Percentiles rank a stretch among this genome's conserved stretches.
These are phyloP conservation scores for Tilletiopsis washingtonensis DNA, from an alignment of 1,284 basidiomycete species.

Conservation along the genomic window DNA sequence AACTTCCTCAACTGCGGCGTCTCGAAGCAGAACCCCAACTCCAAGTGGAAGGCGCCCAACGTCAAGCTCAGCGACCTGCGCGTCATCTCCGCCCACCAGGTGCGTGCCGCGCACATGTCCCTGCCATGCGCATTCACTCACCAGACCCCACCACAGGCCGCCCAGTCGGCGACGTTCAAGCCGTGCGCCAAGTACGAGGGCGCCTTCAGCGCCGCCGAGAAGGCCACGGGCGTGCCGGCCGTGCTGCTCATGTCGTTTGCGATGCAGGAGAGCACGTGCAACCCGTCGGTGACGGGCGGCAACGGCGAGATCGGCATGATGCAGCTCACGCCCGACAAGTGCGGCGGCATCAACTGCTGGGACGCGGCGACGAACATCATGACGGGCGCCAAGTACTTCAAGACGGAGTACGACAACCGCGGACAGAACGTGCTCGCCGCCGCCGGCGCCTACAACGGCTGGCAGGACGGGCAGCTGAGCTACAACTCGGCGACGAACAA, in stretches of 20 bases:
- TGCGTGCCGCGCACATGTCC: too few relatives aligned
- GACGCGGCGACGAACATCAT: slow-evolving; percentile 26
- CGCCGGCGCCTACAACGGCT: slow-evolving; percentile 35
- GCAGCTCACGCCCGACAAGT: slow-evolving; percentile 40
- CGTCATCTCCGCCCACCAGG: slow-evolving; percentile 13
- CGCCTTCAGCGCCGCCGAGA: slow-evolving; percentile 23
- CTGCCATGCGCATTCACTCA: too few relatives aligned
- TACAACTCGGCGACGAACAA: slow-evolving; percentile 13
- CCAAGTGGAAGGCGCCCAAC: slow-evolving; percentile 27
- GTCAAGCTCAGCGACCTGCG: slow-evolving; percentile 23
- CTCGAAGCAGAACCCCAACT: slow-evolving; percentile 10
- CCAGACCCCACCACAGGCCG: too few relatives aligned
- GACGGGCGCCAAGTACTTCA: slow-evolving; percentile 32
- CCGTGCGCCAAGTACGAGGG: slow-evolving; percentile 22
- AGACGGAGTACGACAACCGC: slow-evolving; percentile 14
- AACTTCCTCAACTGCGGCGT: slow-evolving; percentile 36
- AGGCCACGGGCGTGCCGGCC: slow-evolving; percentile 20
- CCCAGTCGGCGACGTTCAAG: slow-evolving; percentile 14
- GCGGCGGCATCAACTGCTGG: slow-evolving; percentile 19
- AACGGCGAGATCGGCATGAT: slow-evolving; percentile 37
- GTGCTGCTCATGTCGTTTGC: slow-evolving; percentile 33
- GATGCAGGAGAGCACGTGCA: slow-evolving; percentile 37
- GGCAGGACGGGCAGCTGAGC: slow-evolving; percentile 18
- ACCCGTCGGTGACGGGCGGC: slow-evolving; percentile 21
- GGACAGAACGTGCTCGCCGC: slow-evolving; percentile 22